Evolutionary conservation across 371 early-diverging fungal genomes (phyloP).

Genomic region (Mortierella sp.): DNA sequence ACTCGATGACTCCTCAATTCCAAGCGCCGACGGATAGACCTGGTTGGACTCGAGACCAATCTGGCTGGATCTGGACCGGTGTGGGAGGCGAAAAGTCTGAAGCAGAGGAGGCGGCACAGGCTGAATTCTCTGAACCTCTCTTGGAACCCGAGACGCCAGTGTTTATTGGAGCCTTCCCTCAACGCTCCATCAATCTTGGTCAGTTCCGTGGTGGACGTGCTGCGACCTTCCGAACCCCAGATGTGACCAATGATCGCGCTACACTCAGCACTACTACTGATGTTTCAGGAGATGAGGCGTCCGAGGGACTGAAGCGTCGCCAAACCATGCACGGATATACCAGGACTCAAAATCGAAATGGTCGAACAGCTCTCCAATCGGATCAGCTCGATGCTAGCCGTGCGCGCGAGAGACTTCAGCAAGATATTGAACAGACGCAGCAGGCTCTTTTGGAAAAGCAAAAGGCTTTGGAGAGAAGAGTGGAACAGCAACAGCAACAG

Average conservation of each 20-base stretch:
- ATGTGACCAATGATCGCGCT: constrained; percentile 3
- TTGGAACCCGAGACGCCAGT: too few species aligned
- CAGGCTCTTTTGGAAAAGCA: constrained; percentile 11
- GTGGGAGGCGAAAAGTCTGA: constrained; percentile 27
- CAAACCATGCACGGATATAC: constrained; percentile 24
- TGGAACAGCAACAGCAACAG: constrained; percentile 9
- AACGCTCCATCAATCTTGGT: not conserved
- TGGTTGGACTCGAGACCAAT: constrained; percentile 40
- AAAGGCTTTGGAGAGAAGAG: not conserved
- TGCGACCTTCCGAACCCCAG: not conserved
- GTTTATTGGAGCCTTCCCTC: not conserved
- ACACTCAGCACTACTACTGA: too few species aligned
- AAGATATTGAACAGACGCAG: constrained; percentile 3
- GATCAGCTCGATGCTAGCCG: not conserved
- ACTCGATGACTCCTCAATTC: constrained; percentile 28
- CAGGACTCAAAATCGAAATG: not conserved
- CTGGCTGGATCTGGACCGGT: constrained; percentile 47
- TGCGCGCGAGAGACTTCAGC: not conserved
- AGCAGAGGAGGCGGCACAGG: constrained; percentile 7
- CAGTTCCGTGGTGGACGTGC: constrained; percentile 1
- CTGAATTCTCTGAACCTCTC: constrained; percentile 8
- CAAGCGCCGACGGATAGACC: constrained; percentile 18
- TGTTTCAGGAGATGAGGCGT: not conserved
- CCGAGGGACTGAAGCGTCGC: constrained; percentile 31
- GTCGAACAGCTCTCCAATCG: not conserved